These are phyloP conservation scores for Mortierella sp. DNA, from an alignment of 371 early-diverging fungal genomes.

Conservation along the genomic window DNA sequence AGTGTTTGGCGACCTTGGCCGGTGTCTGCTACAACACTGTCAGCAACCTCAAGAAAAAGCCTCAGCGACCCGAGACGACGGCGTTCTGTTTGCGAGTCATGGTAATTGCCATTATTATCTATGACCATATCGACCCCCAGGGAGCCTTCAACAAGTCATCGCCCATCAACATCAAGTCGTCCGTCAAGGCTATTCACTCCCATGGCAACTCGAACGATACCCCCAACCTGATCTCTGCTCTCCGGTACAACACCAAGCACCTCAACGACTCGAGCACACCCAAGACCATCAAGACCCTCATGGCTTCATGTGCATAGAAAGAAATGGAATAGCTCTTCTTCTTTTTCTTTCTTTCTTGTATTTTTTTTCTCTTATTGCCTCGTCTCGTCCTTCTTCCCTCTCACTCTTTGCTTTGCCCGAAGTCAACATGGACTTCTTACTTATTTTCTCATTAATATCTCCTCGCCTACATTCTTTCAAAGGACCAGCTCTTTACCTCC, in stretches of 20 bases:
- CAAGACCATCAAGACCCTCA: slow-evolving; percentile 76
- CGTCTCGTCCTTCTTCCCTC: neutral
- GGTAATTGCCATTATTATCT: slow-evolving; percentile 89
- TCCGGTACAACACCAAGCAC: slow-evolving; percentile 86
- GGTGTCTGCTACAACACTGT: slow-evolving; percentile 80
- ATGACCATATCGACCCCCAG: slow-evolving; percentile 89
- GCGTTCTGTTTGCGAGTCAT: slow-evolving; percentile 87
- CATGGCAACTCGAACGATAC: slow-evolving; percentile 63
- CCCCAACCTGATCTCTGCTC: slow-evolving; percentile 77
- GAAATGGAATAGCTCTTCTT: neutral
- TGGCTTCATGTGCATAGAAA: slow-evolving; percentile 31
- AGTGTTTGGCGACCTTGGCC: slow-evolving; percentile 76
- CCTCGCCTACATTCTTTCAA: neutral
- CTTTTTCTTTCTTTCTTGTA: neutral
- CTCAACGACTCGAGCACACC: slow-evolving; percentile 87
- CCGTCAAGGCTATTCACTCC: slow-evolving; percentile 81
- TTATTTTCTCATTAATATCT: slow-evolving; percentile 4
- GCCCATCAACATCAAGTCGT: slow-evolving; percentile 81
- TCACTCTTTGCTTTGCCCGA: neutral
- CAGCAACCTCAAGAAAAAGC: slow-evolving; percentile 60
- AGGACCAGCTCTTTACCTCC: neutral
- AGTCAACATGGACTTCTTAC: neutral
- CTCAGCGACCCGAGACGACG: slow-evolving; percentile 64
- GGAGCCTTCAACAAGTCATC: slow-evolving; percentile 86
- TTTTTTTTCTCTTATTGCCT: neutral